Evolutionary conservation across 768 basidiomycete species (phyloP).

Genomic region (Tylopilus rubrobrunneus): DNA sequence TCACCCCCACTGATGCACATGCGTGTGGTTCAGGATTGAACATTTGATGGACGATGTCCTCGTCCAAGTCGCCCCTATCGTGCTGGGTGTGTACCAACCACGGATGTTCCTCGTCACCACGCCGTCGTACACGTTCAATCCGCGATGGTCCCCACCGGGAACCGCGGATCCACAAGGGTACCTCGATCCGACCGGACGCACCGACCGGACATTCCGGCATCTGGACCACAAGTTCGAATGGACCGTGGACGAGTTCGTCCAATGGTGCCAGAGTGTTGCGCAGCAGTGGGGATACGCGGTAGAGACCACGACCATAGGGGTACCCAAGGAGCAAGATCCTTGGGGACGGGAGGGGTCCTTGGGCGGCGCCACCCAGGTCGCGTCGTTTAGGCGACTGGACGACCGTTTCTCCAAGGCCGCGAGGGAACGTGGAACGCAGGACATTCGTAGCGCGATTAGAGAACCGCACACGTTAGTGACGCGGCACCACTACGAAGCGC

Average conservation of each 20-base stretch:
- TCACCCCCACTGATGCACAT: conserved; percentile 2
- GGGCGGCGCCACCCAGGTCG: conserved; percentile 67
- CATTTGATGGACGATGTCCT: conserved; percentile 63
- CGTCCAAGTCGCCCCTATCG: conserved; percentile 57
- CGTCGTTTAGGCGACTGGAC: conserved; percentile 53
- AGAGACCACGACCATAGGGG: conserved; percentile 56
- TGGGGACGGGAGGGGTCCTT: conserved; percentile 67
- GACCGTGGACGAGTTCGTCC: conserved; percentile 69
- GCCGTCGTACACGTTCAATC: conserved; percentile 81
- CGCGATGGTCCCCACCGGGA: conserved; percentile 60
- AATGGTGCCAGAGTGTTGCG: conserved; percentile 57
- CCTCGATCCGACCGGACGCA: conserved; percentile 73
- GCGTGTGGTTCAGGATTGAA: conserved; percentile 57
- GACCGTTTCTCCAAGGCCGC: conserved; percentile 28
- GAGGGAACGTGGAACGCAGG: conserved; percentile 22
- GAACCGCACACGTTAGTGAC: conserved; percentile 46
- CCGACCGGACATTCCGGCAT: conserved; percentile 73
- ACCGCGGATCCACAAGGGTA: conserved; percentile 45
- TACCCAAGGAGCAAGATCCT: conserved; percentile 54
- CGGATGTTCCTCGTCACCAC: conserved; percentile 75
- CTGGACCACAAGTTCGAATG: conserved; percentile 88
- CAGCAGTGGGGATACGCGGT: conserved; percentile 72
- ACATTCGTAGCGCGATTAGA: conserved; percentile 5
- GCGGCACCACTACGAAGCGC: conserved; percentile 47
- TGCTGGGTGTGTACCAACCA: conserved; percentile 79